A percentile compares a stretch with the other conserved stretches of the same genome.
Conservation (phyloP, 176 grass and related monocot species). For the Melocanna baccifera region DNA sequence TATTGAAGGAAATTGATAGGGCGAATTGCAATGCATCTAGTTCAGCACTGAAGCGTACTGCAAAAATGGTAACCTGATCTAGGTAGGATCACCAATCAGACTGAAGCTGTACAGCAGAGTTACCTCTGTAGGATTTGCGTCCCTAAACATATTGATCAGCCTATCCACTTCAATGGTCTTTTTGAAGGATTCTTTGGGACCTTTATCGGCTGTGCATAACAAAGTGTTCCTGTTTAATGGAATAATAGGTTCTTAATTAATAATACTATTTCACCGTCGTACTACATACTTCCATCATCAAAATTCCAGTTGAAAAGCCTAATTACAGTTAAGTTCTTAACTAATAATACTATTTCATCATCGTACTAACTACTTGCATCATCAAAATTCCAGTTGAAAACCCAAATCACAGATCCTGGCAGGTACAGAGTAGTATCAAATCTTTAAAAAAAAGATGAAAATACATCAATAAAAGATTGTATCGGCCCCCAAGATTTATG, state of each 20-base stretch:
- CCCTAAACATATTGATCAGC: slow-evolving; percentile 75
- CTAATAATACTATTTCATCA: too few species aligned
- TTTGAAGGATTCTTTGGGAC: slow-evolving; percentile 70
- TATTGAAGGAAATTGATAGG: neutral
- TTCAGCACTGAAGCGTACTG: neutral
- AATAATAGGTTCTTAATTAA: neutral
- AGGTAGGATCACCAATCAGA: neutral
- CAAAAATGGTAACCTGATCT: slow-evolving; percentile 1
- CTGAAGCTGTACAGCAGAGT: slow-evolving; percentile 3
- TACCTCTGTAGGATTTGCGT: slow-evolving; percentile 79
- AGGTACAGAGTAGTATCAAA: neutral
- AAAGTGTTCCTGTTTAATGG: slow-evolving; percentile 55
- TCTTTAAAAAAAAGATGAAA: neutral
- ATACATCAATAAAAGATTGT: neutral
- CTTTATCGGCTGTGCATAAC: slow-evolving; percentile 52
- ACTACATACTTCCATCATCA: neutral
- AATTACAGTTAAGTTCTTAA: too few species aligned
- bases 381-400: too few species aligned
- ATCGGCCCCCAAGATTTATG: neutral
- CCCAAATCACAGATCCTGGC: neutral
- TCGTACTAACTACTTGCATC: too few species aligned
- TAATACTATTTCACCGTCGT: neutral
- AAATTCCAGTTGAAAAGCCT: neutral
- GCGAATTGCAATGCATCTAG: neutral
- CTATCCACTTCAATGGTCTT: slow-evolving; percentile 78